Conservation (phyloP, 2,329 filamentous ascomycete genomes). For the Penicillium sp. region DNA sequence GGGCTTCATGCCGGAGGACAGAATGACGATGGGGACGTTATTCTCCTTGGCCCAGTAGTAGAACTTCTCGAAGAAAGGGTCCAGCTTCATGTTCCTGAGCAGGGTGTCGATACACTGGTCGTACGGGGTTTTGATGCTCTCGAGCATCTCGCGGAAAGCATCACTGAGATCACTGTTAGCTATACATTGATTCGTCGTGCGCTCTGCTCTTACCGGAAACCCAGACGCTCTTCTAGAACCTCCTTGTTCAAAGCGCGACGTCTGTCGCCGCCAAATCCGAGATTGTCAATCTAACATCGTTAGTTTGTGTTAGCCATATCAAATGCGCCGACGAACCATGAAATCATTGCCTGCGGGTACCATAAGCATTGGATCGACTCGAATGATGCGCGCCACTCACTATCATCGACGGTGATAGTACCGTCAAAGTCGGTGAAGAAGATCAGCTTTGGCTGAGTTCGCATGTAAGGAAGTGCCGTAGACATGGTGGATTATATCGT, state of each 20-base stretch:
- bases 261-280: slow-evolving; percentile 70
- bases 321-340: slow-evolving; percentile 45
- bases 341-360: slow-evolving; percentile 54
- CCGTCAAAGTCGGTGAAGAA: slow-evolving; percentile 99
- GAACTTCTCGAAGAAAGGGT: slow-evolving; percentile 83
- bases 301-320: slow-evolving; percentile 1
- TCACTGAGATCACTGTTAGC: slow-evolving; percentile 46
- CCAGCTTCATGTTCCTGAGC: slow-evolving; percentile 75
- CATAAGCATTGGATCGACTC: slow-evolving; percentile 11
- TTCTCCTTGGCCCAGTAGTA: slow-evolving; percentile 73
- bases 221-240: slow-evolving; percentile 63
- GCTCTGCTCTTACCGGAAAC: slow-evolving; percentile 68
- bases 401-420: slow-evolving; percentile 74
- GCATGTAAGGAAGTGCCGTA: slow-evolving; percentile 37
- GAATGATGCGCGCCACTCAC: slow-evolving; percentile 37
- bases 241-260: slow-evolving; percentile 69
- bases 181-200: too few species aligned
- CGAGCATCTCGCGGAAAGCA: slow-evolving; percentile 85
- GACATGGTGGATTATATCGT: slow-evolving; percentile 25
- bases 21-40: slow-evolving; percentile 85
- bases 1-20: slow-evolving; percentile 88
- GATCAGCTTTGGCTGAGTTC: slow-evolving; percentile 72
- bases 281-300: slow-evolving; percentile 74
- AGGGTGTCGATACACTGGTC: slow-evolving; percentile 74
- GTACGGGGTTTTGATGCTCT: slow-evolving; percentile 74